phyloP scores from a whole-genome alignment of 495 filamentous ascomycete species.

The Talaromyces borbonicus region DNA sequence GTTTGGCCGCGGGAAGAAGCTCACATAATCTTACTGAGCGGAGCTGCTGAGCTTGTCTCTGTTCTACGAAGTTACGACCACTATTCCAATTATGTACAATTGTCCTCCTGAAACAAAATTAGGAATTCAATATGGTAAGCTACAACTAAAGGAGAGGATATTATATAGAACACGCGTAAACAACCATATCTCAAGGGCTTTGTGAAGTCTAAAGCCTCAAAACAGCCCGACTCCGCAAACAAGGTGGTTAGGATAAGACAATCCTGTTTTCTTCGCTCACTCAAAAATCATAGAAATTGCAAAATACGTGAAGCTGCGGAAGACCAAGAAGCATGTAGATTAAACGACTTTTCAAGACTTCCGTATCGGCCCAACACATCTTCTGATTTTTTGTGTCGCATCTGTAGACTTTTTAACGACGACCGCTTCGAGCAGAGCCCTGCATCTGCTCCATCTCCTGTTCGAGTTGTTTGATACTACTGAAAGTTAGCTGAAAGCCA shows the following conservation, averaged over 20 bases:
- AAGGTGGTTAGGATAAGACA: slow-evolving; percentile 2
- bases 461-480: slow-evolving; percentile 88
- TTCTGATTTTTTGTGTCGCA: slow-evolving; percentile 1
- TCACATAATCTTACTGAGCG: no score
- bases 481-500: slow-evolving; percentile 18
- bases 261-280: slow-evolving; percentile 8
- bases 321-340: background rate
- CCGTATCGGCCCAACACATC: slow-evolving; percentile 14
- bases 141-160: slow-evolving; percentile 37
- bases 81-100: background rate
- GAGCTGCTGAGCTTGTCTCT: no score
- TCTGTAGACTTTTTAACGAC: slow-evolving; percentile 57
- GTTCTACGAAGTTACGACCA: background rate
- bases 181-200: slow-evolving; percentile 39
- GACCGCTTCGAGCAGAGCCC: slow-evolving; percentile 84
- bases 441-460: slow-evolving; percentile 87
- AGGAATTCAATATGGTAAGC: slow-evolving; percentile 24
- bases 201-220: slow-evolving; percentile 23
- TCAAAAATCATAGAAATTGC: slow-evolving; percentile 14
- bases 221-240: background rate
- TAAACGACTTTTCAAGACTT: slow-evolving; percentile 10
- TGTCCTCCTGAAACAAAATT: slow-evolving; percentile 13
- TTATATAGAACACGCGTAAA: slow-evolving; percentile 39
- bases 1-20: no score
- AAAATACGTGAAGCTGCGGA: background rate